phyloP scores from a whole-genome alignment of 768 basidiomycete genomes.

The Kwoniella sp. region DNA sequence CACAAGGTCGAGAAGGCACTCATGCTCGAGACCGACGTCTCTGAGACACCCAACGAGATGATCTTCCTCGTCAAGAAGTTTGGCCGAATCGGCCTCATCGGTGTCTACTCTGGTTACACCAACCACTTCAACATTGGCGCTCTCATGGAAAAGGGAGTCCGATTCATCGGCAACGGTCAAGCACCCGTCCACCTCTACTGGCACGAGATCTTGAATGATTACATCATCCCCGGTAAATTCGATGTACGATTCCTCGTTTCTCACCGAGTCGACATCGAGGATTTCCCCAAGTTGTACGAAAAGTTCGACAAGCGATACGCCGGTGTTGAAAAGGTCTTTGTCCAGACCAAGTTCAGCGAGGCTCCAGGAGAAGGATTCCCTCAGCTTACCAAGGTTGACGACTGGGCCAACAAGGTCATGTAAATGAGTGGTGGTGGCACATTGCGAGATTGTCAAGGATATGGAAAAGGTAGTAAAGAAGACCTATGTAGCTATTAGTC shows the following conservation, averaged over 20 bases:
- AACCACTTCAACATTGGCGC: slow-evolving; percentile 66
- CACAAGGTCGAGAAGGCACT: slow-evolving; percentile 71
- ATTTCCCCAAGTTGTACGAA: slow-evolving; percentile 65
- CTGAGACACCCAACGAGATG: slow-evolving; percentile 66
- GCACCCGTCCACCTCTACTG: slow-evolving; percentile 75
- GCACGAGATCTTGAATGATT: slow-evolving; percentile 68
- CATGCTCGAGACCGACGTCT: slow-evolving; percentile 74
- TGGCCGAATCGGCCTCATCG: slow-evolving; percentile 63
- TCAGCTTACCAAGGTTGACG: slow-evolving; percentile 61
- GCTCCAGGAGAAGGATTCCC: slow-evolving; percentile 63
- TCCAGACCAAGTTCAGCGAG: slow-evolving; percentile 65
- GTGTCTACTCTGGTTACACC: slow-evolving; percentile 68
- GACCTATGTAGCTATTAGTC: background rate
- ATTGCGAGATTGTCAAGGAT: too few species aligned
- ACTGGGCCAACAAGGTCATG: slow-evolving; percentile 57
- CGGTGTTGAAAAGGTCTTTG: slow-evolving; percentile 73
- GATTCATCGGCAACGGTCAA: slow-evolving; percentile 73
- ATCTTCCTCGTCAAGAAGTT: slow-evolving; percentile 61
- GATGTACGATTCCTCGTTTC: slow-evolving; percentile 62
- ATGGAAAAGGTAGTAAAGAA: too few species aligned
- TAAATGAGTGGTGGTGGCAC: slow-evolving; percentile 4
- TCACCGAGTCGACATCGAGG: slow-evolving; percentile 61
- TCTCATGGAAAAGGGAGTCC: slow-evolving; percentile 74
- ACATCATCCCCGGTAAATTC: slow-evolving; percentile 67
- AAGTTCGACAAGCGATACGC: slow-evolving; percentile 65